Base-by-base conservation (phyloP, 2,329 filamentous ascomycete genomes). In the Pseudocercospora crystallina region DNA sequence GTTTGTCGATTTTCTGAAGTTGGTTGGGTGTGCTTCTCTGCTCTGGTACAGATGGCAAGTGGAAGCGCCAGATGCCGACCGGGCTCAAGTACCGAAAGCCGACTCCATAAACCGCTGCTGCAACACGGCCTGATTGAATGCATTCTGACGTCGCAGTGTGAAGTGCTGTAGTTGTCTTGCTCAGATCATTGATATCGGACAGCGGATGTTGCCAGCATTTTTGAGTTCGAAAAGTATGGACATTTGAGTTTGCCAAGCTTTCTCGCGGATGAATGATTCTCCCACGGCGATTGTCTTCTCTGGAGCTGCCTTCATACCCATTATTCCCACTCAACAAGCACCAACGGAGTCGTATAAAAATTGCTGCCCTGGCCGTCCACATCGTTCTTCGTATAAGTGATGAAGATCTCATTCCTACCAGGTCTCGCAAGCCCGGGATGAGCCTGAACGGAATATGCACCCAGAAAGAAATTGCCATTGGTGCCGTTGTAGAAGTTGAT, bases 361-460 rank as follows among this genome's bases (percentile, higher is more conserved):
- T 15, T 39, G 12, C 17, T 13, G 8, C 20, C 26, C 1, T 31
- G 13, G 31, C n/a, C 20, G 11, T 36, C 32, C 9, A 33, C 8
- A 35, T 47, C 43, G 15, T 48, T 36, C 43, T 52, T 47, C 12
- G 49, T 52, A 17, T 48, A 52, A n/a, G 43, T 52, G 15, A 52
- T 14, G 30, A 35, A 42, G 32, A 52, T 42, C 30, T 46, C 36
- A 14, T 51, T 47, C 20, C 36, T 32, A 5, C 17, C 30, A 20
- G 47, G 32, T 10, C 37, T 38, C 12, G 20, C 14, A 10, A 52
- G 33, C 8, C 31, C 49, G 8, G 49, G 49, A 17, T 52, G 43
- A 5, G 49, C 49, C 30, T 51, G 48, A 2, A 52, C 26, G 5
- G 43, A 47, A 43, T 53, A 47, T 8, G 43, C 50, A 10, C 32